Base-by-base conservation (phyloP, 176 grass and related monocot species). In the Stipa capillata region DNA sequence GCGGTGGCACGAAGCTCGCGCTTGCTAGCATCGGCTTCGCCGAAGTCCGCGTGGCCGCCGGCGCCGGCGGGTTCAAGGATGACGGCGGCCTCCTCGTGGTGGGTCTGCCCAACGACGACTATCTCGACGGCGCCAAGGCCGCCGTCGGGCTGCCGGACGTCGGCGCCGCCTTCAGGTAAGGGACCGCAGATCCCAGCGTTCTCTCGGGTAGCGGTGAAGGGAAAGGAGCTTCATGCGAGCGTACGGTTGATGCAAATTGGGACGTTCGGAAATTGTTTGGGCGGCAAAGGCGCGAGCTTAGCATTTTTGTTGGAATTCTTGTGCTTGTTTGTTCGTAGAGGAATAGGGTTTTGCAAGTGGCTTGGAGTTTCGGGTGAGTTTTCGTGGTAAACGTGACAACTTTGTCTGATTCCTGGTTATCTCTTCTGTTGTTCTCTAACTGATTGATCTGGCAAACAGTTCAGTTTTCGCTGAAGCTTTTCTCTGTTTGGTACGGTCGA, bases 21-120 rank as follows among this genome's bases (percentile, higher is more conserved):
- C 68, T 88, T 33, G 81, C 86, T 18, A 84, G 81, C 86, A 75
- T 84, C 76, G 50, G 76, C 51, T 84, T 84, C 42, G 81, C 81
- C 5, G 68, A 74, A 35, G 86, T 58, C 74, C 80, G 74, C 33
- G 65, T 70, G 20, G 64, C 56, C 47, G 45, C 16, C 65, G 77
- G 32, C 23, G 61, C 27, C 3, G 53, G 15, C 28, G 79, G 8
- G 15, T 79, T 57, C 74, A 73, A 72, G 86, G 80, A 65, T 1
- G 72, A 27, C 37, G 36, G 64, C 37, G 36, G 64, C 25, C 17
- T 83, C 57, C 33, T 88, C 18, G 59, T 49, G 0, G 41, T 75
- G 49, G 39, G 74, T 0, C 65, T 78, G 18, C 71, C 85, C 72
- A 76, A 42, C 65, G 74, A 57, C 13, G 74, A 41, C 50, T 76